Percentiles rank a stretch among this genome's conserved stretches.
Conservation (phyloP, 331 rosid genomes). For the Cydonia oblonga region DNA sequence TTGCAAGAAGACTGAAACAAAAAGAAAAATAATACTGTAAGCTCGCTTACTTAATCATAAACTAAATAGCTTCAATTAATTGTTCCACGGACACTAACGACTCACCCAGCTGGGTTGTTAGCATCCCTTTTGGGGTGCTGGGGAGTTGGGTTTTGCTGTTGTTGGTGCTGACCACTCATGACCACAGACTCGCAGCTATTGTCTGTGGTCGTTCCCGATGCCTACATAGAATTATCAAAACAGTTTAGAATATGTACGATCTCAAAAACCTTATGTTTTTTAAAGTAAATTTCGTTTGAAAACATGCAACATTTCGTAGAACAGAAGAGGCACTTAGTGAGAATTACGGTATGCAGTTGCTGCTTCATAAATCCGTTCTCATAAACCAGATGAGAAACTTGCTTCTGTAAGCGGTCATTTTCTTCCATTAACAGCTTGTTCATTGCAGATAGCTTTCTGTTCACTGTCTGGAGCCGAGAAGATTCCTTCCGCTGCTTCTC, state of each 20-base stretch:
- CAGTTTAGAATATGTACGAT: neutral
- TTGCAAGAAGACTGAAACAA: constrained; percentile 63
- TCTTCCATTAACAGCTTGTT: constrained; percentile 92
- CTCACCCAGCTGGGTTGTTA: constrained; percentile 97
- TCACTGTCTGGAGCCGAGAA: constrained; percentile 79
- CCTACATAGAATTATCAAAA: constrained; percentile 25
- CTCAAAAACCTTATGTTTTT: too few species aligned
- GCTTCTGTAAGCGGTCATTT: constrained; percentile 96
- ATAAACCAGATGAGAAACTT: constrained; percentile 84
- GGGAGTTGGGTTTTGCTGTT: constrained; percentile 95
- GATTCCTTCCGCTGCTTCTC: constrained; percentile 98
- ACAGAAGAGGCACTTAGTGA: neutral
- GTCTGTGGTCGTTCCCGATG: constrained; percentile 82
- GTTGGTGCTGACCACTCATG: constrained; percentile 92
- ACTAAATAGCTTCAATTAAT: neutral
- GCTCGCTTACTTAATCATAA: neutral
- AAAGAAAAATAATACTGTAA: neutral
- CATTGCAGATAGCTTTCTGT: constrained; percentile 80
- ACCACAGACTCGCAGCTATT: constrained; percentile 99
- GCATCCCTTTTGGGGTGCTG: constrained; percentile 91
- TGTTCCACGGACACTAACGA: neutral
- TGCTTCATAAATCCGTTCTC: constrained; percentile 80
- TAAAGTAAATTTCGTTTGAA: too few species aligned
- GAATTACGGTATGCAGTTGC: constrained; percentile 67
- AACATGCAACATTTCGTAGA: neutral